These are phyloP conservation scores for Rhizopogon salebrosus DNA, from an alignment of 768 basidiomycete species.

Conservation along the genomic window DNA sequence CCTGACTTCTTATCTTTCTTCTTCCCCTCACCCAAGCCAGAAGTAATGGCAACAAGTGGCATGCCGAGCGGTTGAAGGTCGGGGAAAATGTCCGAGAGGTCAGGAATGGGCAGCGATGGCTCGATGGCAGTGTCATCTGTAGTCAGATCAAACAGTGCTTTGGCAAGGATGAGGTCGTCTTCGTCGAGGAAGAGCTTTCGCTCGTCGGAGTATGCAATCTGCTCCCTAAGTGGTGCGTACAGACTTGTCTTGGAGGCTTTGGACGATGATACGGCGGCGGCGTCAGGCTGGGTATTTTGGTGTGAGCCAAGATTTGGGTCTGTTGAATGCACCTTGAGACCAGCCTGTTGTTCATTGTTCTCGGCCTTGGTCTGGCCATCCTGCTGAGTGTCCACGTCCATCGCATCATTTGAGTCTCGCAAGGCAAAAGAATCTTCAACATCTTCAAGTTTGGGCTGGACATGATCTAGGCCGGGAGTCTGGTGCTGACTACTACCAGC, in stretches of 20 bases:
- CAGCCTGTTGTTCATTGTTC: constrained; percentile 20
- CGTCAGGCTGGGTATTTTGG: constrained; percentile 34
- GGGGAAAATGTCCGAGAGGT: constrained; percentile 73
- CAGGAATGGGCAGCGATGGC: constrained; percentile 31
- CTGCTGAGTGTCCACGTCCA: constrained; percentile 32
- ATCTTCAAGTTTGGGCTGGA: constrained; percentile 50
- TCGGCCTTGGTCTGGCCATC: constrained; percentile 23
- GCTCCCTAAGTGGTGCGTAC: constrained; percentile 56
- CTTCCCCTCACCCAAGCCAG: constrained; percentile 41
- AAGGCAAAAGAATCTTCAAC: constrained; percentile 50
- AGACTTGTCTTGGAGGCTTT: constrained; percentile 35
- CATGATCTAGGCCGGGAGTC: constrained; percentile 19
- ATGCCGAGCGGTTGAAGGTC: constrained; percentile 66
- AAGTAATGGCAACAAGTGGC: constrained; percentile 41
- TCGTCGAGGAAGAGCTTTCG: constrained; percentile 50
- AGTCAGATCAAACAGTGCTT: constrained; percentile 39
- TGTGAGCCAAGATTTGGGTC: constrained; percentile 48
- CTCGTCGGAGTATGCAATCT: constrained; percentile 41
- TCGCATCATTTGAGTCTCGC: constrained; percentile 20
- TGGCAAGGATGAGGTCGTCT: constrained; percentile 45
- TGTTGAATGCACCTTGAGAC: constrained; percentile 50
- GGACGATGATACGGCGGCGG: constrained; percentile 26
- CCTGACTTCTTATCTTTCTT: constrained; percentile 53
- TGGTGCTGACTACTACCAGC: constrained; percentile 32
- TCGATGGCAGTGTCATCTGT: constrained; percentile 17